These are phyloP conservation scores for Colletotrichum endophyticum DNA, from an alignment of 2,329 filamentous ascomycete genomes.

Conservation along the genomic window DNA sequence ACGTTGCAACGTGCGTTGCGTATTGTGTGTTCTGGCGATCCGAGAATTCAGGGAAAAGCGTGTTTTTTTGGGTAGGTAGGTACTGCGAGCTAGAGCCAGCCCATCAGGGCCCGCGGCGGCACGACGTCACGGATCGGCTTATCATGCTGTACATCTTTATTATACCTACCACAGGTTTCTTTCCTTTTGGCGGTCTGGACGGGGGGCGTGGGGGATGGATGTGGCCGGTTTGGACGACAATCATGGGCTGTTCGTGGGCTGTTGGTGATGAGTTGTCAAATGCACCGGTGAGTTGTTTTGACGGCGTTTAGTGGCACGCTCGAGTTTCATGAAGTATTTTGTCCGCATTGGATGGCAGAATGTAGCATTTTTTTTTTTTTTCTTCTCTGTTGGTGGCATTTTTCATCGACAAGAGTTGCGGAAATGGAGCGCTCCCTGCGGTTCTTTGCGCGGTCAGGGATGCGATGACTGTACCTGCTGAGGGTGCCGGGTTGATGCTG, in stretches of 20 bases:
- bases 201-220: neutral
- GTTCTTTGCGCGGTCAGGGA: neutral
- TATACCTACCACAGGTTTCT: neutral
- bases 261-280: neutral
- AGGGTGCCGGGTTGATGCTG: neutral
- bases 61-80: neutral
- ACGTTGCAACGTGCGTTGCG: neutral
- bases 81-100: neutral
- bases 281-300: neutral
- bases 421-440: neutral
- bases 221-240: neutral
- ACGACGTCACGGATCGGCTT: slow-evolving; percentile 9
- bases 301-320: neutral
- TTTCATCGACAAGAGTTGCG: neutral
- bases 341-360: neutral
- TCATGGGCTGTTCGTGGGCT: neutral
- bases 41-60: neutral
- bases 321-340: neutral
- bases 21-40: neutral
- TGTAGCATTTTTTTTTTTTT: neutral
- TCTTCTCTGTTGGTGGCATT: neutral
- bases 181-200: neutral
- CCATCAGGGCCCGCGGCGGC: neutral
- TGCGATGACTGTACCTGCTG: neutral
- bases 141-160: neutral